phyloP scores from a whole-genome alignment of 2,329 filamentous ascomycete species.

The Trichophyton benhamiae region DNA sequence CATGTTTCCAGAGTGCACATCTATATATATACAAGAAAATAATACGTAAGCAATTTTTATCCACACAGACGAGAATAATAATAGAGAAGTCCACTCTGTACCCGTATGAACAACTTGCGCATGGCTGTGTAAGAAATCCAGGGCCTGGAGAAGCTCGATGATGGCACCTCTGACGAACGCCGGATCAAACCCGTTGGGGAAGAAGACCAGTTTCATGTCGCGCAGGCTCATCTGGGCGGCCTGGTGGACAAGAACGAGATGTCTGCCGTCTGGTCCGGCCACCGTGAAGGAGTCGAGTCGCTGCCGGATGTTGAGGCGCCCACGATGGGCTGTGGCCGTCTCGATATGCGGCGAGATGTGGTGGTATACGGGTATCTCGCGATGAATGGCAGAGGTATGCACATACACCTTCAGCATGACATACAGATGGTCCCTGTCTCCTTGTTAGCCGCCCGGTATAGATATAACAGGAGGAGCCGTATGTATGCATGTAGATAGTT shows the following conservation, averaged over 20 bases:
- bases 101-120: constrained; percentile 22
- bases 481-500: not conserved
- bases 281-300: constrained; percentile 23
- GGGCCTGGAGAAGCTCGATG: constrained; percentile 17
- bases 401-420: constrained; percentile 19
- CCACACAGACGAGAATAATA: not conserved
- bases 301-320: constrained; percentile 19
- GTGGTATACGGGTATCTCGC: constrained; percentile 20
- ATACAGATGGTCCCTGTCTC: constrained; percentile 14
- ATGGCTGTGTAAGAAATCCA: constrained; percentile 23
- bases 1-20: constrained; percentile 25
- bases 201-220: constrained; percentile 16
- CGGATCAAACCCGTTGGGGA: constrained; percentile 14
- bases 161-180: constrained; percentile 17
- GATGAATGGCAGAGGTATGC: constrained; percentile 16
- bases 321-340: constrained; percentile 15
- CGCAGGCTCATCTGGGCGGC: constrained; percentile 19
- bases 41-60: not conserved
- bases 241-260: constrained; percentile 21
- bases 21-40: not conserved
- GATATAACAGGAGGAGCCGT: not conserved
- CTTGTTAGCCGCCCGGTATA: not conserved
- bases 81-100: constrained; percentile 6
- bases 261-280: constrained; percentile 17
- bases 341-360: constrained; percentile 14